These are phyloP conservation scores for Limnanthes douglasii DNA, from an alignment of 345 rosid genomes.

Conservation along the genomic window DNA sequence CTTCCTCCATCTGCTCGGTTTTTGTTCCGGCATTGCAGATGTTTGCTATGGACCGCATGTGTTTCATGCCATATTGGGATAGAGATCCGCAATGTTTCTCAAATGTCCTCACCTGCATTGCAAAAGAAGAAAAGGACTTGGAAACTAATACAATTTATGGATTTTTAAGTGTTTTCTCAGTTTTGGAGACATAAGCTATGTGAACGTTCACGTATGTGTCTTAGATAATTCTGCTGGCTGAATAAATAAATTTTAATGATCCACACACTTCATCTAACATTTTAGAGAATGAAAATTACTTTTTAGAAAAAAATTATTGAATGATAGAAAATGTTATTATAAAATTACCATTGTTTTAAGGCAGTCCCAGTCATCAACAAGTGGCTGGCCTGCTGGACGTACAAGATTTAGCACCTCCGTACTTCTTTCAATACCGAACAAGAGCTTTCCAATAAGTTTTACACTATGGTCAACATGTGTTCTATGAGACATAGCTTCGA, in stretches of 20 bases:
- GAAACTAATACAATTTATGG: too few species aligned
- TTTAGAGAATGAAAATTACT: too few species aligned
- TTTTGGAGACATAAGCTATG: too few species aligned
- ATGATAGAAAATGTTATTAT: too few species aligned
- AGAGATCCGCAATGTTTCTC: conserved; percentile 83
- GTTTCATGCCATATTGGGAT: conserved; percentile 92
- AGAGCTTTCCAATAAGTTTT: conserved; percentile 64
- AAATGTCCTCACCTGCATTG: conserved; percentile 62
- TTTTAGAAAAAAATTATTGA: too few species aligned
- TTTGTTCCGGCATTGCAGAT: conserved; percentile 75
- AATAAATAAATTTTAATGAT: neutral
- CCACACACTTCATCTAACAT: too few species aligned
- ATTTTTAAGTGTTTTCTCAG: too few species aligned
- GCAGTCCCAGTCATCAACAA: conserved; percentile 94
- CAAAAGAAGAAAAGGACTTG: neutral
- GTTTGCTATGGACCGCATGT: conserved; percentile 88
- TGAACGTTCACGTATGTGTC: too few species aligned
- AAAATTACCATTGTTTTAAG: conserved; percentile 57
- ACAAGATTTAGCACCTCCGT: conserved; percentile 41
- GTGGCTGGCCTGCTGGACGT: conserved; percentile 70
- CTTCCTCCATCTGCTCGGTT: conserved; percentile 55
- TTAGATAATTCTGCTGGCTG: too few species aligned
- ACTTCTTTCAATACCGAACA: conserved; percentile 66
- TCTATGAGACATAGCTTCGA: conserved; percentile 90
- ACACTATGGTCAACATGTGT: conserved; percentile 75